Percentiles rank a stretch among this genome's conserved stretches.
Conservation (phyloP, 345 rosid genomes). For the Lumnitzera racemosa region DNA sequence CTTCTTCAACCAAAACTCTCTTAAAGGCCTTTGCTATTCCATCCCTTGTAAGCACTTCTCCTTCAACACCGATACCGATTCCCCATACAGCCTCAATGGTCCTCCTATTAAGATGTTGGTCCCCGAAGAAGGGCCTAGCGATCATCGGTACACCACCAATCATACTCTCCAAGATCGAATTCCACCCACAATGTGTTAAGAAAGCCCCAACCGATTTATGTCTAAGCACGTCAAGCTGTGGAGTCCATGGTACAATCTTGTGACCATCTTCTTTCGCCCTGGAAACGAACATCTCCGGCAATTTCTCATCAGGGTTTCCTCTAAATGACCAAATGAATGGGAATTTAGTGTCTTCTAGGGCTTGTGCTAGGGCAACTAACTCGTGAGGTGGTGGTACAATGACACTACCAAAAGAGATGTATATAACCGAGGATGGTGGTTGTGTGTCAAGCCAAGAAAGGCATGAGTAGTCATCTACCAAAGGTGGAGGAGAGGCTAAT, state of each 20-base stretch:
- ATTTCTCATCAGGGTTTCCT: constrained; percentile 11
- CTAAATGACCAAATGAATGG: constrained; percentile 69
- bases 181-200: constrained; percentile 59
- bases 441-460: constrained; percentile 43
- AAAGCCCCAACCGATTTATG: constrained; percentile 50
- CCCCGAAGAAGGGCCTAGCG: constrained; percentile 43
- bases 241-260: constrained; percentile 53
- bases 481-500: constrained; percentile 6
- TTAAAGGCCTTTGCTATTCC: constrained; percentile 21
- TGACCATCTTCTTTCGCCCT: constrained; percentile 15
- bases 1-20: constrained; percentile 16
- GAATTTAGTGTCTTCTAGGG: constrained; percentile 21
- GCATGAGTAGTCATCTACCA: constrained; percentile 33
- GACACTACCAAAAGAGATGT: constrained; percentile 60
- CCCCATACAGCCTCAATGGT: constrained; percentile 33
- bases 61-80: constrained; percentile 36
- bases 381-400: constrained; percentile 35
- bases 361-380: constrained; percentile 38
- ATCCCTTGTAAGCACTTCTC: constrained; percentile 28
- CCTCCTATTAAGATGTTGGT: constrained; percentile 31
- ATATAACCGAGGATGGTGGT: constrained; percentile 33
- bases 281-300: constrained; percentile 28
- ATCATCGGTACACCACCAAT: constrained; percentile 44
- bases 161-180: constrained; percentile 42
- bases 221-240: constrained; percentile 36